phyloP scores from a whole-genome alignment of 73 alveolate genomes.

The Tetrahymena thermophila region DNA sequence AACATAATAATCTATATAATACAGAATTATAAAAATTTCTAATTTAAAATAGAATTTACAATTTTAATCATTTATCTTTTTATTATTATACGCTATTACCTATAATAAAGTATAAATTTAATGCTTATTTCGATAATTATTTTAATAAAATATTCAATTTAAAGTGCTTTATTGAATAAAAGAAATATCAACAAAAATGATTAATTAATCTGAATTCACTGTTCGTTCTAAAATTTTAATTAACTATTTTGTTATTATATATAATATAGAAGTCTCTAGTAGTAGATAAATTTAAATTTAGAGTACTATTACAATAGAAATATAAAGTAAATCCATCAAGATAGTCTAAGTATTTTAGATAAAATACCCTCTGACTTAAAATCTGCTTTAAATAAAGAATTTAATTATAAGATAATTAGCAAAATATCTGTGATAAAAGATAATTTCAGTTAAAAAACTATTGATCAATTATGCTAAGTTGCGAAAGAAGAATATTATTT shows the following conservation, averaged over 20 bases:
- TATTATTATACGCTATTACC: no score
- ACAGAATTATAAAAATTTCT: no score
- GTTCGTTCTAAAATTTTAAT: no score
- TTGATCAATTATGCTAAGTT: not conserved
- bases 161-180: not conserved
- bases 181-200: not conserved
- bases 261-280: not conserved
- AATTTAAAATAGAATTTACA: no score
- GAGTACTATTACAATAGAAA: not conserved
- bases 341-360: not conserved
- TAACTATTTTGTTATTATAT: no score
- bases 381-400: not conserved
- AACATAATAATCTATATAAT: no score
- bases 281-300: not conserved
- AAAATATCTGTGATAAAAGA: not conserved
- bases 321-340: not conserved
- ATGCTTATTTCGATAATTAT: no score
- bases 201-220: no score
- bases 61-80: no score
- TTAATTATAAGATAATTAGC: no score
- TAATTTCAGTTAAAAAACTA: not conserved
- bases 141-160: no score
- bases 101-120: no score
- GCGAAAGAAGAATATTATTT: not conserved
- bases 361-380: not conserved